Percentiles rank a stretch among this genome's conserved stretches.
Conservation (phyloP, 768 basidiomycete species). For the Termitomyces sp. region DNA sequence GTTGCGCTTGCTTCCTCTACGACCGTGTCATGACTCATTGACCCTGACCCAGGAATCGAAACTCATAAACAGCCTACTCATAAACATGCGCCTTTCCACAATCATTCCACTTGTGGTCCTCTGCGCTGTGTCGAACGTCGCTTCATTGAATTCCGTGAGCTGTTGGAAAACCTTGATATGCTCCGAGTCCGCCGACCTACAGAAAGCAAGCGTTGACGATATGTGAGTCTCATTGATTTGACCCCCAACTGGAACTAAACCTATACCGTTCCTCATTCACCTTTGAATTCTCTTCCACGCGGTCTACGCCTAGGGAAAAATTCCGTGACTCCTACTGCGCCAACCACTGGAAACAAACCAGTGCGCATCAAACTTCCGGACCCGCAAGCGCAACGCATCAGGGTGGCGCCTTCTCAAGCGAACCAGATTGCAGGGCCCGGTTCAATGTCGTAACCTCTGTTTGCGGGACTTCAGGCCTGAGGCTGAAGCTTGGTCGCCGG, state of each 20-base stretch:
- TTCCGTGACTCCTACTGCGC: background rate
- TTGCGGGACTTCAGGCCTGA: background rate
- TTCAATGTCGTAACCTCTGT: background rate
- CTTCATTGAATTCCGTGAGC: too few relatives aligned
- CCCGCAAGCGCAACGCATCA: background rate
- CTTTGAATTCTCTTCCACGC: too few relatives aligned
- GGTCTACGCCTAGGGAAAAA: background rate
- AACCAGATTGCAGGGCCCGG: background rate
- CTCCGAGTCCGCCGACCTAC: background rate
- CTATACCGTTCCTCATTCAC: background rate
- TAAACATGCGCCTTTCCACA: background rate
- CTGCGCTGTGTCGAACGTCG: background rate
- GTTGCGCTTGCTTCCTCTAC: too few relatives aligned
- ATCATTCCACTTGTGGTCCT: background rate
- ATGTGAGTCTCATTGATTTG: background rate
- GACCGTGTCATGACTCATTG: too few relatives aligned
- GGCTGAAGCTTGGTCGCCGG: too few relatives aligned
- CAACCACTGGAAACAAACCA: background rate
- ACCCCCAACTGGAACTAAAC: background rate
- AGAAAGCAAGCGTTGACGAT: background rate
- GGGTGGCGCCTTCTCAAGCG: background rate
- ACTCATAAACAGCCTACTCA: background rate
- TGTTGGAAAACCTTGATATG: background rate
- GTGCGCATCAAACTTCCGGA: background rate
- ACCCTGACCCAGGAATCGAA: background rate